Evolutionary conservation across 2,329 filamentous ascomycete species (phyloP).

Genomic region (Neopestalotiopsis rosae): DNA sequence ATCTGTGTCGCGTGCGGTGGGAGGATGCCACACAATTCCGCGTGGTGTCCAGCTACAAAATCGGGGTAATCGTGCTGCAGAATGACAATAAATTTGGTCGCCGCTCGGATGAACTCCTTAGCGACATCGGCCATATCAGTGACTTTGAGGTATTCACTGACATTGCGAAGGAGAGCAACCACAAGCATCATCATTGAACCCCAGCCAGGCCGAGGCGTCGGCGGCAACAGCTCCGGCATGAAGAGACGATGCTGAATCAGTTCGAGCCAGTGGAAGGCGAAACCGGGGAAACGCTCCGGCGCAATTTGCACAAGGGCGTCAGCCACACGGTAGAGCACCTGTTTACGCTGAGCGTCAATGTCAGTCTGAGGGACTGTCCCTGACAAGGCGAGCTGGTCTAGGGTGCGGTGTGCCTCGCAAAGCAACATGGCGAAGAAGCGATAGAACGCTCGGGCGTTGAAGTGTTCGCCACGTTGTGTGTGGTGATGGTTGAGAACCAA

Average conservation of each 20-base stretch:
- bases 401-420: constrained; percentile 70
- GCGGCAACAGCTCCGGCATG: constrained; percentile 75
- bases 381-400: constrained; percentile 39
- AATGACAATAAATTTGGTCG: constrained; percentile 81
- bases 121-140: constrained; percentile 70
- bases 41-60: constrained; percentile 87
- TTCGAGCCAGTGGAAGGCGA: constrained; percentile 83
- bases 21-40: constrained; percentile 80
- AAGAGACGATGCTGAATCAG: constrained; percentile 86
- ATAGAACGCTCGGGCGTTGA: constrained; percentile 91
- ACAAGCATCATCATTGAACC: constrained; percentile 75
- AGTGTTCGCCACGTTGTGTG: constrained; percentile 76
- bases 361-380: constrained; percentile 6
- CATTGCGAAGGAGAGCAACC: constrained; percentile 72
- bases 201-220: constrained; percentile 76
- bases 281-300: constrained; percentile 79
- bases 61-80: constrained; percentile 95
- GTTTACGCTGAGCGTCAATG: constrained; percentile 65
- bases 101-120: constrained; percentile 84
- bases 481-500: constrained; percentile 88
- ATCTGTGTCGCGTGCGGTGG: constrained; percentile 86
- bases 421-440: constrained; percentile 84
- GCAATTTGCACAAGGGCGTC: constrained; percentile 75
- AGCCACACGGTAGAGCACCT: constrained; percentile 75
- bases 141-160: constrained; percentile 81